phyloP scores from a whole-genome alignment of 106 monocot species.

The Allium sativum region DNA sequence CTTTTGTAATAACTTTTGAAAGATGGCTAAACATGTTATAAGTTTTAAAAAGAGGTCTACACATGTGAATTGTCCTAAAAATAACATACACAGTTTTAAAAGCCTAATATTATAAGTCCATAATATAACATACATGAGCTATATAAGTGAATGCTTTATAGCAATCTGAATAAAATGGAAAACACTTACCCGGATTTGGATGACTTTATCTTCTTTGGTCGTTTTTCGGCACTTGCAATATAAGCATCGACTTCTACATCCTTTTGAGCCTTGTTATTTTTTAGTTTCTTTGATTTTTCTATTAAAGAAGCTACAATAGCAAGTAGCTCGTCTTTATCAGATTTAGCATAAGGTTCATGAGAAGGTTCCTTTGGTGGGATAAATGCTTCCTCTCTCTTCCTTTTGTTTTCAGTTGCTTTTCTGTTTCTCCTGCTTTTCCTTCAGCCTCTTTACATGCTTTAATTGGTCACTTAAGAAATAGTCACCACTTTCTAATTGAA shows the following conservation, averaged over 20 bases:
- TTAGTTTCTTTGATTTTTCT: conserved; percentile 74
- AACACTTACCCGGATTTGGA: conserved; percentile 2
- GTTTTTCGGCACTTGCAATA: conserved; percentile 30
- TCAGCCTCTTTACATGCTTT: conserved; percentile 77
- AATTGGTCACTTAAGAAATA: conserved; percentile 89
- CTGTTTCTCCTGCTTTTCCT: conserved; percentile 86
- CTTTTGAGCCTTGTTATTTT: conserved; percentile 25
- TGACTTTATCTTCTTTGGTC: conserved; percentile 36
- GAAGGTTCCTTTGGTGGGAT: conserved; percentile 68
- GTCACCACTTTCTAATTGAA: conserved; percentile 86
- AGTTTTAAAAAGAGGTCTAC: no score
- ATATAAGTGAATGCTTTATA: neutral
- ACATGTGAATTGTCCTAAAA: no score
- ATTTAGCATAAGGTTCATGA: conserved; percentile 19
- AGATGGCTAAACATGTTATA: no score
- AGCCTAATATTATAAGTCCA: neutral
- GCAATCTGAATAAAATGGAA: neutral
- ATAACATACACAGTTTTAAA: neutral
- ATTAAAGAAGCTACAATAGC: conserved; percentile 54
- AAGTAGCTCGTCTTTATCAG: conserved; percentile 26
- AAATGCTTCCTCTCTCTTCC: conserved; percentile 88
- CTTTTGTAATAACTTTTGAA: no score
- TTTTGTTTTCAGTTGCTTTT: conserved; percentile 78
- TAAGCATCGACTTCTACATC: conserved; percentile 50
- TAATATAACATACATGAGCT: neutral